Base-by-base conservation (phyloP, 495 filamentous ascomycete genomes). In the Talaromyces nanjingensis region DNA sequence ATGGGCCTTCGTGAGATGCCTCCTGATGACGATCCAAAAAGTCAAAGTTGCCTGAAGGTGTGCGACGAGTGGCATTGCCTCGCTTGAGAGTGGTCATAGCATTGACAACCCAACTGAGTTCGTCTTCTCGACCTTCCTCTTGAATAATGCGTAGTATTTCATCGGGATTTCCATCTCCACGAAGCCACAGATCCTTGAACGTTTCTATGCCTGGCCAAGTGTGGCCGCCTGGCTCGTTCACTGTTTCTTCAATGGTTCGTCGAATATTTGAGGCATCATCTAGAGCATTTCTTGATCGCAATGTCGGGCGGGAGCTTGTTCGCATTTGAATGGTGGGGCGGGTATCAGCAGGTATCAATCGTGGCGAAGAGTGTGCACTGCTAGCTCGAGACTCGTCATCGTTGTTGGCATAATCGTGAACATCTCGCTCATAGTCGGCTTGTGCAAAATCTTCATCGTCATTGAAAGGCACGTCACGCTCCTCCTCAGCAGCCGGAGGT, bases 111-210 rank as follows among this genome's bases (percentile, higher is more conserved):
- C 79, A 80, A 37, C 77, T 75, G 49, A 90, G 74, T 56, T 83
- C 81, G 14, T 83, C 82, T 47, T 81, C 76, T 12, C 81, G 79
- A 27, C 81, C 78, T 67, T 89, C 87, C 33, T 86, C 81, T 27
- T 81, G 79, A 56, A 90, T 86, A 12, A 90, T 84, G 47, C 78
- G 73, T 6, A 87, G 66, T 20, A 90, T 84, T 65, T 81, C 79
- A 16, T 84, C 76, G 0, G 82, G 83, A 65, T 89, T 79, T 12
- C 87, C 85, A 42, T 83, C 76, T 1, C 83, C 81, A 29, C 76
- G 77, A 31, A 65, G 76, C 77, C 74, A 73, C 70, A 89, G 42
- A 75, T 85, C 67, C 67, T 76, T 72, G 77, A 81, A 75, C 69
- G 82, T 71, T 69, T 83, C 61, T 67, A 79, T 56, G 71, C 79